Evolutionary conservation across 192 early-diverging fungal genomes (phyloP).

Genomic region (Powellomyces hirtus): DNA sequence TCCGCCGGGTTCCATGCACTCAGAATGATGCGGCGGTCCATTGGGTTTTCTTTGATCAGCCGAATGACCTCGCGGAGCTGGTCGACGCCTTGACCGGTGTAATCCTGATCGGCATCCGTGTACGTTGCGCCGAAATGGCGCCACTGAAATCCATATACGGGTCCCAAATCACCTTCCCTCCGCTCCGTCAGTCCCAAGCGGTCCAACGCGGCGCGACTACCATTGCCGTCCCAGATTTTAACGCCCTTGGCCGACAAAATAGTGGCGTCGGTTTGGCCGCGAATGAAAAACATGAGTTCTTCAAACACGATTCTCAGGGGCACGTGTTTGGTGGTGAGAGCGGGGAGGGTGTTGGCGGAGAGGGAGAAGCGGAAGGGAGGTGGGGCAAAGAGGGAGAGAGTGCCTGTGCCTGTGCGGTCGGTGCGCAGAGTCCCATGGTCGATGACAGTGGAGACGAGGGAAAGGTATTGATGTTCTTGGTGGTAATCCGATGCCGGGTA

Average conservation of each 20-base stretch:
- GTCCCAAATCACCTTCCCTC: conserved; percentile 86
- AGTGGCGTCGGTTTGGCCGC: conserved; percentile 79
- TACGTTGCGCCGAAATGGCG: conserved; percentile 97
- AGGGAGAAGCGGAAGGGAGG: conserved; percentile 84
- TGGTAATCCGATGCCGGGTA: neutral
- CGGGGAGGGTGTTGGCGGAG: conserved; percentile 70
- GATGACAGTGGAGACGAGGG: conserved; percentile 71
- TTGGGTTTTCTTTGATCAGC: conserved; percentile 81
- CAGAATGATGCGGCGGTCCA: conserved; percentile 88
- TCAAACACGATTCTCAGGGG: conserved; percentile 88
- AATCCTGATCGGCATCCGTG: conserved; percentile 76
- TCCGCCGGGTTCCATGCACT: conserved; percentile 98
- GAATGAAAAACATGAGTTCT: conserved; percentile 95
- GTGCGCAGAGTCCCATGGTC: conserved; percentile 66
- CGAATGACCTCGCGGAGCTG: conserved; percentile 85
- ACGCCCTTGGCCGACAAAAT: conserved; percentile 69
- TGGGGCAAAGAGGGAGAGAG: conserved; percentile 65
- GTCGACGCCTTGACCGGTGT: conserved; percentile 88
- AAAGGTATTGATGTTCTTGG: conserved; percentile 85
- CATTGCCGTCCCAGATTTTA: conserved; percentile 72
- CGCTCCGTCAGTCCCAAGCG: conserved; percentile 69
- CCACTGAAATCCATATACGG: conserved; percentile 99
- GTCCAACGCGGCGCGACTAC: conserved; percentile 87
- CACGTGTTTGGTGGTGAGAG: conserved; percentile 94
- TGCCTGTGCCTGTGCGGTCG: conserved; percentile 81